Evolutionary conservation across 129 eudicot species (phyloP), one percentile per base, ranked within the genome.

Genomic region (Centaurea solstitialis): DNA sequence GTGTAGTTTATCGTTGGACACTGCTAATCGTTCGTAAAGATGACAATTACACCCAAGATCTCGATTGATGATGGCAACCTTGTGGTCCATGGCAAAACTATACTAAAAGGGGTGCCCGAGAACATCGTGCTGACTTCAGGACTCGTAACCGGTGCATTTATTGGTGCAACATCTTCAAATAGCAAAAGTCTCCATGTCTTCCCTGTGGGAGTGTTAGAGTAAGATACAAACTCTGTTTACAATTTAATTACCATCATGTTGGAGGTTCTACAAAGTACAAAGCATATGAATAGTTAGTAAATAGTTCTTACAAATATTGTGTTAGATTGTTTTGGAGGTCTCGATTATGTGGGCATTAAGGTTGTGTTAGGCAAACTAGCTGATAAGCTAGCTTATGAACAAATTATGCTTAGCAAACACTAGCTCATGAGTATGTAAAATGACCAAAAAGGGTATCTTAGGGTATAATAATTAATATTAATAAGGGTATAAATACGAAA

Each of bases 41-140:
- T 94, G 99, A 94, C 99, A 7, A 89, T 94, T 57, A 92, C 97
- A 24, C 93, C 99, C 13, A 92, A 87, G 28, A 94, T 94, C 81
- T 90, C 97, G 23, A 74, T 90, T 83, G 94, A 84, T 73, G 89
- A 73, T 23, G 94, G 93, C 59, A 90, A 92, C 86, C 97, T 94
- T 76, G 86, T 94, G 78, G 97, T 94, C 84, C 93, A 94, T 82
- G 97, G 99, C 67, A 94, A 88, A 85, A 92, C 97, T 21, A 87
- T 94, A 75, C 80, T 94, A 66, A 89, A 74, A 4, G 89, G 90
- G 28, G 97, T 94, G 72, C 88, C 97, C 9, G 97, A 94, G 70
- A 94, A 94, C 91, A 90, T 94, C 50, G 76, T 90, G 80, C 72
- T 94, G 77, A 92, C 97, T 22, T 81, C 78, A 38, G 94, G 92